Percentiles rank a stretch among this genome's conserved stretches.
Evolutionary conservation across 352 stramenopile genomes (phyloP).

Genomic region (Phytophthora pinifolia): DNA sequence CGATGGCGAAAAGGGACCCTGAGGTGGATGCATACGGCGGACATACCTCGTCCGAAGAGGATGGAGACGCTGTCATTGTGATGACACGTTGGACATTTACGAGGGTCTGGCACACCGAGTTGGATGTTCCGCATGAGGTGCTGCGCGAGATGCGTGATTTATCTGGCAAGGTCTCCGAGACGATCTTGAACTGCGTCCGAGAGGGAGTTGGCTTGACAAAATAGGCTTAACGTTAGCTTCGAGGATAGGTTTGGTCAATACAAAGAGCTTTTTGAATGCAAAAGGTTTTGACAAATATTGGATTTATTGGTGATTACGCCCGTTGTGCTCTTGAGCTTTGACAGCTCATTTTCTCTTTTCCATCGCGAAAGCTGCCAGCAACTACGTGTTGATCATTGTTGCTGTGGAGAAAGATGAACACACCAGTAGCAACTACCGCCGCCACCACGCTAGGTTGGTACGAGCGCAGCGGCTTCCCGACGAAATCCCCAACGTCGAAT

Average conservation of each 20-base stretch:
- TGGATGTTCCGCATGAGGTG: conserved; percentile 25
- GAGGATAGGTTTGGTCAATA: too few species aligned
- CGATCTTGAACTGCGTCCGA: conserved; percentile 27
- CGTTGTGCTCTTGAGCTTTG: background rate
- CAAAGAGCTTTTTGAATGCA: too few species aligned
- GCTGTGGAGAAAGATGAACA: too few species aligned
- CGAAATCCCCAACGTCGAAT: background rate
- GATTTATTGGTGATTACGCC: conserved; percentile 8
- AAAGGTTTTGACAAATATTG: too few species aligned
- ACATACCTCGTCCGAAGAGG: conserved; percentile 23
- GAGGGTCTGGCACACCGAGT: conserved; percentile 31
- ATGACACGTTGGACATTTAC: conserved; percentile 32
- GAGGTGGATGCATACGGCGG: conserved; percentile 7
- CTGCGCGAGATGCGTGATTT: conserved; percentile 32
- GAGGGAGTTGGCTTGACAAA: conserved; percentile 18
- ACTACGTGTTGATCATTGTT: conserved; percentile 2
- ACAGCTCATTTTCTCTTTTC: background rate
- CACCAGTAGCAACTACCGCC: too few species aligned
- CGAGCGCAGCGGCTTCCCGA: background rate
- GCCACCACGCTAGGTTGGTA: too few species aligned
- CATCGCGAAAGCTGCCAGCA: too few species aligned
- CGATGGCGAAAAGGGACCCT: background rate
- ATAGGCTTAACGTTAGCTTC: too few species aligned
- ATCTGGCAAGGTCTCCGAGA: conserved; percentile 17
- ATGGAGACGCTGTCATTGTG: conserved; percentile 33